Evolutionary conservation across 345 rosid genomes (phyloP), one percentile per base, ranked within the genome.

Genomic region (Pelargonium nanum): DNA sequence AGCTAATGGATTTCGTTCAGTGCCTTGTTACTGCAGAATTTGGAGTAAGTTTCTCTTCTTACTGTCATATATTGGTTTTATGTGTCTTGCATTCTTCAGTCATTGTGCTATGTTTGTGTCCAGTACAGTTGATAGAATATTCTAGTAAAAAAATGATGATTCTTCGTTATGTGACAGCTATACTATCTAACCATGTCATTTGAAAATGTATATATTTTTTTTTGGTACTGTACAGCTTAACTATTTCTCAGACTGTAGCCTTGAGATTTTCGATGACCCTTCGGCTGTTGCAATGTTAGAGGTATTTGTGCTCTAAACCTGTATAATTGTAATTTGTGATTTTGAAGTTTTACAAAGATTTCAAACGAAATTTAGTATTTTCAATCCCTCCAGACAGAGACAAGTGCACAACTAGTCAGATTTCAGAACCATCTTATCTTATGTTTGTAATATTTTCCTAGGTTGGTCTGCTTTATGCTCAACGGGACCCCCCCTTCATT

Each of bases 391-490:
- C 26, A 53, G 44, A 23, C 5, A 32, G 26, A 40, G 48, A 40
- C 15, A 15, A 40, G 48, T 40, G 54, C 24, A 19, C 6, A 53
- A 23, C 59, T 20, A 24, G 56, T 15, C 6, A 26, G 24, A 50
- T 8, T 20, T 19, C 15, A 57, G 55, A 22, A 51, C 16, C 22
- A 22, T 53, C n/a, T n/a, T 16, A 22, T 57, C 56, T 23, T 24
- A 45, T 30, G 44, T 6, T 51, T 51, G 67, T 57, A 0, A 22
- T 55, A 16, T 22, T 26, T 70, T 64, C 52, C 19, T 72, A 85
- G 99, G 92, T 86, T 72, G 96, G 99, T 44, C 79, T 93, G 75
- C 89, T 93, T 26, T 86, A 87, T 72, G 71, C 85, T 56, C 97
- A 93, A 64, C 76, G 96, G 24, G 96, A 90, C 79, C 97, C 95